phyloP scores from a whole-genome alignment of 129 eudicot species.

The Escallonia herrerae region DNA sequence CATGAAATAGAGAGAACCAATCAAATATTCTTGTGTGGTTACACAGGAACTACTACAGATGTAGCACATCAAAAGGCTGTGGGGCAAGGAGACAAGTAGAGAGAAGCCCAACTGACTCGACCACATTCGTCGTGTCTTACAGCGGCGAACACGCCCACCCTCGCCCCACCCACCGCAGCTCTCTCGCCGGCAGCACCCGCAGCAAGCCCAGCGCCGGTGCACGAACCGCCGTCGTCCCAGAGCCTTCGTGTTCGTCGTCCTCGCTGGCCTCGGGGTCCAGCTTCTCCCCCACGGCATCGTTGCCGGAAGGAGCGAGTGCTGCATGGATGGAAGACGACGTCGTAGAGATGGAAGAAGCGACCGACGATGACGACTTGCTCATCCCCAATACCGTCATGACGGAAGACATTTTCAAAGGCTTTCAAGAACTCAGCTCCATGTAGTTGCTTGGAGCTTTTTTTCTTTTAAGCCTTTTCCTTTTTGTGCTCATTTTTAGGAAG shows the following conservation, averaged over 20 bases:
- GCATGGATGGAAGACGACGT: constrained; percentile 1
- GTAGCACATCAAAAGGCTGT: constrained; percentile 83
- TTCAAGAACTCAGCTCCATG: constrained; percentile 2
- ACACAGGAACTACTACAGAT: constrained; percentile 63
- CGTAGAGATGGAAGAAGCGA: constrained; percentile 9
- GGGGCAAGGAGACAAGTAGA: constrained; percentile 81
- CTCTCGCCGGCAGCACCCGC: constrained; percentile 71
- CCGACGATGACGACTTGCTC: constrained; percentile 20
- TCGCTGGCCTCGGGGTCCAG: constrained; percentile 36
- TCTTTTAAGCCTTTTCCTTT: too few species aligned
- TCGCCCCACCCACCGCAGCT: constrained; percentile 59
- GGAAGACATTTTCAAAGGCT: constrained; percentile 17
- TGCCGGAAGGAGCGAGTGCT: constrained; percentile 21
- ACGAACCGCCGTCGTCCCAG: not conserved
- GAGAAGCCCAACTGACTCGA: constrained; percentile 44
- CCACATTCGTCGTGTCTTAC: constrained; percentile 49
- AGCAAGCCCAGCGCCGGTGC: constrained; percentile 7
- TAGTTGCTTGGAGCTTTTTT: too few species aligned
- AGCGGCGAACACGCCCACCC: constrained; percentile 71
- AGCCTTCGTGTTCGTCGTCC: constrained; percentile 31
- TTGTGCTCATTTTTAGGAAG: too few species aligned
- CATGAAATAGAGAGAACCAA: too few species aligned
- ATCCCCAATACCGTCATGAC: constrained; percentile 13
- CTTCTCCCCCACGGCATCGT: constrained; percentile 33
- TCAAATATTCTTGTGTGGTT: not conserved